phyloP scores from a whole-genome alignment of 768 basidiomycete species.

The Pholiota microspora region DNA sequence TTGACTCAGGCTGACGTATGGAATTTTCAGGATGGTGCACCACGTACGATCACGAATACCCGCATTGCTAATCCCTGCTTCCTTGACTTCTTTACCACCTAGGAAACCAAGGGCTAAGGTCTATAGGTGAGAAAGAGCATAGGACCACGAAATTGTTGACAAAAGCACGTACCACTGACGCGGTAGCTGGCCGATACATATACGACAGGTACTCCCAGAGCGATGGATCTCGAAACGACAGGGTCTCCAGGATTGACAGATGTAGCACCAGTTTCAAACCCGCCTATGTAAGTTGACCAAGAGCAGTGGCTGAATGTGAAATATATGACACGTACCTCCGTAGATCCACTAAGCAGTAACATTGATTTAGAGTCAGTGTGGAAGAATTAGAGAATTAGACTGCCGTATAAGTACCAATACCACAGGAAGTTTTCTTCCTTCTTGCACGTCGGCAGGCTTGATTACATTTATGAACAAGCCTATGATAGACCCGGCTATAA shows the following conservation, averaged over 20 bases:
- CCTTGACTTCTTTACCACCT: constrained; percentile 48
- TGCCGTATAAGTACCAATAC: constrained; percentile 38
- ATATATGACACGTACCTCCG: constrained; percentile 29
- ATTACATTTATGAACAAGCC: constrained; percentile 57
- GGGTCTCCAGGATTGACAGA: constrained; percentile 37
- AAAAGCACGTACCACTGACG: constrained; percentile 21
- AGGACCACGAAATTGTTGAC: too few relatives aligned
- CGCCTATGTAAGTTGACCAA: constrained; percentile 23
- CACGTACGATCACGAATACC: constrained; percentile 65
- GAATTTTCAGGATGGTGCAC: neutral
- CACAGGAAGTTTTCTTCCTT: constrained; percentile 48
- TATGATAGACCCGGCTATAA: too few relatives aligned
- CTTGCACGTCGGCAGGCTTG: constrained; percentile 37
- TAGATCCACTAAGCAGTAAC: constrained; percentile 45
- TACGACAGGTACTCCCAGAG: constrained; percentile 40
- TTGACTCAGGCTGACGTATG: neutral
- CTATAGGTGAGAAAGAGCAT: too few relatives aligned
- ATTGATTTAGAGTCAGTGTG: neutral
- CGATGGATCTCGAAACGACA: constrained; percentile 44
- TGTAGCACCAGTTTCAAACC: constrained; percentile 41
- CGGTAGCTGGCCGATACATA: constrained; percentile 59
- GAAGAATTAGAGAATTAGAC: constrained; percentile 7
- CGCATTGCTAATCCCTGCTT: constrained; percentile 55
- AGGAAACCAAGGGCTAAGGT: constrained; percentile 42
- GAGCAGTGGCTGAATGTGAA: neutral